These are phyloP conservation scores for Betula pendula DNA, from an alignment of 306 rosid species.

Conservation along the genomic window DNA sequence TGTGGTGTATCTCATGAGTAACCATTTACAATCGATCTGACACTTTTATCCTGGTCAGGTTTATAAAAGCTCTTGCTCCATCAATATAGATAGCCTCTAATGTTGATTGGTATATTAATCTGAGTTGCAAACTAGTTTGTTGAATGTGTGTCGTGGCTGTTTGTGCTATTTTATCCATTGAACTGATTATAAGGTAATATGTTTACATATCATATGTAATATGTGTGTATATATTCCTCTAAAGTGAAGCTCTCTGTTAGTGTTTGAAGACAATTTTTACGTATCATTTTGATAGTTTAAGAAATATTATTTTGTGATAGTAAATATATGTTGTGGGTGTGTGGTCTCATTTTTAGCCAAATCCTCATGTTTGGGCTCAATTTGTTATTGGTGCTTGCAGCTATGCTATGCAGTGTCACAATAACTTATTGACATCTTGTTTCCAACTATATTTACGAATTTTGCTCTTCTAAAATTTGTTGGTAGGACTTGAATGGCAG, in stretches of 20 bases:
- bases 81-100: neutral
- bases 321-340: neutral
- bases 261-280: neutral
- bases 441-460: constrained; percentile 21
- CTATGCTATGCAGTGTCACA: neutral
- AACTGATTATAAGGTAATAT: no score
- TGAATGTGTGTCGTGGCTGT: neutral
- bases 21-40: neutral
- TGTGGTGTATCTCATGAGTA: neutral
- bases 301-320: neutral
- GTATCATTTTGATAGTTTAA: neutral
- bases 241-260: neutral
- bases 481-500: constrained; percentile 85
- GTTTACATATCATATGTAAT: neutral
- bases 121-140: neutral
- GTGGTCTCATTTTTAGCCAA: neutral
- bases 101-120: neutral
- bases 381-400: neutral
- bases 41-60: neutral
- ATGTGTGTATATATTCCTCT: no score
- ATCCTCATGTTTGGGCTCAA: neutral
- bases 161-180: neutral
- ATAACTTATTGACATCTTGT: constrained; percentile 10
- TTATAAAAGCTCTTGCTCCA: neutral
- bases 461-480: neutral